Conservation (phyloP, 2,329 filamentous ascomycete genomes). For the Fusarium sambucinum region DNA sequence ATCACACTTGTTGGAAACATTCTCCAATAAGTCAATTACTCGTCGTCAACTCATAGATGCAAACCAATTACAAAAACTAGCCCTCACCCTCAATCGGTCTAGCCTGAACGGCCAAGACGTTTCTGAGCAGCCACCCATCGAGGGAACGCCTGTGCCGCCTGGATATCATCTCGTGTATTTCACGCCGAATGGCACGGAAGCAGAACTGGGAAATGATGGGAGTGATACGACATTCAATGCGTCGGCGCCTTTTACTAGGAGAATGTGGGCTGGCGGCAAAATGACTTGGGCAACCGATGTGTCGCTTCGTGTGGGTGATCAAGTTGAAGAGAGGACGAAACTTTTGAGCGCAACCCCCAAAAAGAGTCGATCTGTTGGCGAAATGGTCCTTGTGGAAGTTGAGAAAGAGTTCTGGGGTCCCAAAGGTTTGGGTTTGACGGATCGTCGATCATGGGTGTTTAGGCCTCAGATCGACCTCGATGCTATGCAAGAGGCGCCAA, state of each 20-base stretch:
- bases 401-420: constrained; percentile 69
- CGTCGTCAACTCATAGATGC: constrained; percentile 66
- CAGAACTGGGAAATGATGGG: constrained; percentile 68
- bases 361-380: constrained; percentile 64
- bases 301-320: constrained; percentile 64
- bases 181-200: constrained; percentile 67
- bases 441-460: constrained; percentile 66
- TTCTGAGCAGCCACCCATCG: constrained; percentile 52
- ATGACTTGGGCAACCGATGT: constrained; percentile 60
- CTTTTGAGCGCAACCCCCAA: constrained; percentile 67
- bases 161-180: constrained; percentile 75
- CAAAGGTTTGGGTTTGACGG: constrained; percentile 64
- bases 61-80: constrained; percentile 73
- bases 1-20: constrained; percentile 50
- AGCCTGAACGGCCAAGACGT: constrained; percentile 56
- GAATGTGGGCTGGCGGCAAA: constrained; percentile 76
- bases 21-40: constrained; percentile 45
- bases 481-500: constrained; percentile 33
- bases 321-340: constrained; percentile 67
- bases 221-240: constrained; percentile 72
- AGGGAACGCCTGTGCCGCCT: constrained; percentile 65
- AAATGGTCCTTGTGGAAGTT: constrained; percentile 74
- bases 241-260: constrained; percentile 68
- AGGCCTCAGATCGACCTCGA: constrained; percentile 52
- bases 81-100: constrained; percentile 67